Base-by-base conservation (phyloP, 2,329 filamentous ascomycete species). In the Biscogniauxia marginata region DNA sequence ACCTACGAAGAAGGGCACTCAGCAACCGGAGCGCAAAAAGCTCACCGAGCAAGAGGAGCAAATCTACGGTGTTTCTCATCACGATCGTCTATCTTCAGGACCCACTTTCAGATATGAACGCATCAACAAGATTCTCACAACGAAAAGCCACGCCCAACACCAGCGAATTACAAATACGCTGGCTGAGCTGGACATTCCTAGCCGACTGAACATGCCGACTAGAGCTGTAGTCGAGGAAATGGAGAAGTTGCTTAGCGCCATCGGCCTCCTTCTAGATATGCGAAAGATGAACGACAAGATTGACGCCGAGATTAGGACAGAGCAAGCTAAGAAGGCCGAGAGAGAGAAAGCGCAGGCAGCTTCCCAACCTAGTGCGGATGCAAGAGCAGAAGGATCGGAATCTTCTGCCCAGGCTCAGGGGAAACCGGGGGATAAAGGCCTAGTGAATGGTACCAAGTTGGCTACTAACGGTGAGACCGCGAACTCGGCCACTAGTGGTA, bases 21-120 rank as follows among this genome's bases (percentile, higher is more conserved):
- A 71, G 64, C 74, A 73, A 39, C 78, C 79, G 18, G 82, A 88
- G 66, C 82, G 88, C 53, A 85, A 87, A 67, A 86, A 87, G 72
- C 85, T 97, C 62, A 85, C 85, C 4, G 81, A 88, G 48, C 84
- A 89, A 63, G 89, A 96, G 74, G 88, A 93, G 75, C 74, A 83
- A 61, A 82, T 88, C 30, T 98, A 93, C 68, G 95, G 93, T 60
- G 89, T 99, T 8, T 84, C 88, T 7, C 86, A 90, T 62, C 89
- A 93, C 70, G 93, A 98, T 54, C 89, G 93, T 23, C 81, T 97
- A 43, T 86, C 88, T 1, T 89, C 88, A 7, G 93, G 95, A 6
- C 90, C 96, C 34, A 88, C 90, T 13, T 98, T 98, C 81, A 90
- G 93, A 11, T 91, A 91, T 23, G 90, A 93, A 65, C 88, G 85